Base-by-base conservation (phyloP, 345 rosid genomes). In the Pistacia vera region DNA sequence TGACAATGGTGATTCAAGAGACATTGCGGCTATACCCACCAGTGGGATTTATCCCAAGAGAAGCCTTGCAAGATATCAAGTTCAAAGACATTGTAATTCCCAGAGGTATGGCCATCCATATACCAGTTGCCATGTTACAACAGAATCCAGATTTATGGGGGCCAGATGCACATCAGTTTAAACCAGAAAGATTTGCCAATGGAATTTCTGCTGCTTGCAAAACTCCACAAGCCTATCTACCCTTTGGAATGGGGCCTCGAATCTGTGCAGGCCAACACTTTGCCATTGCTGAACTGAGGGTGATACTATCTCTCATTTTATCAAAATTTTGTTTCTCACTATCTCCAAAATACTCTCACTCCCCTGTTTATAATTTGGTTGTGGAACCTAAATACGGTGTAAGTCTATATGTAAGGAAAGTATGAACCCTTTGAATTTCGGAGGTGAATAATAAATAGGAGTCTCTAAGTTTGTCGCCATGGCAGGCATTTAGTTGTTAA, bases 221-320 rank as follows among this genome's bases (percentile, higher is more conserved):
- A 28, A 73, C 57, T 36, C 84, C 83, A 3, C 84, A 83, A 51
- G 83, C 89, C 52, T 84, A 81, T 77, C 70, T 88, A 46, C 85
- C 86, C 0, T 86, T 88, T 6, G 90, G 88, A 33, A 18, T 77
- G 0, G 91, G 88, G 49, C 75, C 87, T 22, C 77, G 86, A 35
- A 51, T n/a, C 14, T 88, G 93, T 44, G 71, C 74, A 4, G 93
- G 87, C 11, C 87, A 81, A 74, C 81, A 87, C 49, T 83, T 89
- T 52, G 88, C 90, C 4, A 71, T 84, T 81, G 63, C 83, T 0
- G 90, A 88, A 61, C 61, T 84, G 64, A 87, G 83, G 83, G 81
- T 80, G 70, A 74, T 78, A 52, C 51, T 88, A 66, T 78, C 81
- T 5, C 74, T 81, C 68, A 54, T 85, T 71, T 75, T 86, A 28